Conservation (phyloP, 2,329 filamentous ascomycete genomes). For the Aspergillus sp. region DNA sequence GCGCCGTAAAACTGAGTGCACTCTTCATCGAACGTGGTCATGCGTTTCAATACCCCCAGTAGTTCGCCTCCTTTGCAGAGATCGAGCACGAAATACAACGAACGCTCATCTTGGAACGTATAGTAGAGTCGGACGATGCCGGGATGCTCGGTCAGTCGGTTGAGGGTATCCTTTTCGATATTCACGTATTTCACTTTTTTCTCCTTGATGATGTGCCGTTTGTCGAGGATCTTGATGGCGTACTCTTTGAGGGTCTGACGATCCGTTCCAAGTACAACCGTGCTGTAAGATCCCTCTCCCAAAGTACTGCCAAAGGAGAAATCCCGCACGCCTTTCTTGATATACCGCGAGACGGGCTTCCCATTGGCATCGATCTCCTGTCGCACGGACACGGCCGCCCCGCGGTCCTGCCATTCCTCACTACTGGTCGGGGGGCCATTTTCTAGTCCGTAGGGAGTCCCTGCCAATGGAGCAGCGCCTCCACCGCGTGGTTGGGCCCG, state of each 20-base stretch:
- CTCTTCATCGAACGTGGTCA: conserved; percentile 90
- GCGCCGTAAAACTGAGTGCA: conserved; percentile 93
- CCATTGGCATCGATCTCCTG: conserved; percentile 85
- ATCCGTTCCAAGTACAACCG: conserved; percentile 88
- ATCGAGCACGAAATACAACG: conserved; percentile 94
- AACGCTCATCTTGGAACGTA: conserved; percentile 96
- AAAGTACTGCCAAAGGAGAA: conserved; percentile 89
- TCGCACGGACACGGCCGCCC: conserved; percentile 79
- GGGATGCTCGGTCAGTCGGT: conserved; percentile 91
- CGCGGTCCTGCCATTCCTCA: conserved; percentile 94
- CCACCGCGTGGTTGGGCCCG: conserved; percentile 60
- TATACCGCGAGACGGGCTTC: conserved; percentile 73
- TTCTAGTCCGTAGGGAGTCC: conserved; percentile 55
- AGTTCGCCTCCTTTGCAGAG: conserved; percentile 90
- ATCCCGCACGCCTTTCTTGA: conserved; percentile 97
- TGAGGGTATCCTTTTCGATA: conserved; percentile 97
- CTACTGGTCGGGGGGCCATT: conserved; percentile 63
- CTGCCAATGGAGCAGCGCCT: conserved; percentile 34
- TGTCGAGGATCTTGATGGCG: conserved; percentile 96
- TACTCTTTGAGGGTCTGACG: conserved; percentile 93
- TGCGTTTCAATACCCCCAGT: conserved; percentile 88
- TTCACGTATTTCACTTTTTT: conserved; percentile 99
- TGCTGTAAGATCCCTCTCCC: conserved; percentile 97
- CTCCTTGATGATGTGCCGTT: conserved; percentile 98
- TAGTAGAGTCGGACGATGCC: conserved; percentile 97